Evolutionary conservation across 306 rosid genomes (phyloP).

Genomic region (Arachis stenosperma): DNA sequence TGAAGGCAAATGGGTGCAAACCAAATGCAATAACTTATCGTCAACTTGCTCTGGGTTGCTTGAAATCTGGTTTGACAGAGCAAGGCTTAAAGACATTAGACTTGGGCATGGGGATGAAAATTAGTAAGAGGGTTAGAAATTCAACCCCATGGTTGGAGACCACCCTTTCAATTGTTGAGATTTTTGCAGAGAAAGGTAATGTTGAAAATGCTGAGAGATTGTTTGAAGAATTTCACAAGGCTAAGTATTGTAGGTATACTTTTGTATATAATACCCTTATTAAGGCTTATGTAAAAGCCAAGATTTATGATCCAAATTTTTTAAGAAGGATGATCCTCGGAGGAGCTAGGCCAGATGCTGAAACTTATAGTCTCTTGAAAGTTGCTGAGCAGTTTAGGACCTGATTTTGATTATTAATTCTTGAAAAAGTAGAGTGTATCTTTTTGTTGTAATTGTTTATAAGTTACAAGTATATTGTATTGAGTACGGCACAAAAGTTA

Average conservation of each 20-base stretch:
- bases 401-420: conserved; percentile 34
- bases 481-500: conserved; percentile 17
- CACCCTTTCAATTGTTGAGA: conserved; percentile 68
- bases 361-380: conserved; percentile 85
- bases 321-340: conserved; percentile 87
- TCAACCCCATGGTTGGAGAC: conserved; percentile 94
- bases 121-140: conserved; percentile 58
- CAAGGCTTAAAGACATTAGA: conserved; percentile 76
- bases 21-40: conserved; percentile 86
- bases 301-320: conserved; percentile 72
- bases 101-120: conserved; percentile 53
- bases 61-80: conserved; percentile 68
- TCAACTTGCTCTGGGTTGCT: conserved; percentile 82
- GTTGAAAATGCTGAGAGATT: conserved; percentile 71
- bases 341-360: conserved; percentile 92
- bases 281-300: conserved; percentile 90
- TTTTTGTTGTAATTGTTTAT: conserved; percentile 21
- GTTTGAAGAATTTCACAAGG: conserved; percentile 67
- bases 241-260: conserved; percentile 76
- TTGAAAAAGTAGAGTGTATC: not conserved
- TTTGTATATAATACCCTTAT: conserved; percentile 83
- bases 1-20: conserved; percentile 64
- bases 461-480: not conserved
- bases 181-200: conserved; percentile 77
- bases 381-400: conserved; percentile 76